Conservation (phyloP, 1,284 basidiomycete genomes). For the Puccinia polysora region DNA sequence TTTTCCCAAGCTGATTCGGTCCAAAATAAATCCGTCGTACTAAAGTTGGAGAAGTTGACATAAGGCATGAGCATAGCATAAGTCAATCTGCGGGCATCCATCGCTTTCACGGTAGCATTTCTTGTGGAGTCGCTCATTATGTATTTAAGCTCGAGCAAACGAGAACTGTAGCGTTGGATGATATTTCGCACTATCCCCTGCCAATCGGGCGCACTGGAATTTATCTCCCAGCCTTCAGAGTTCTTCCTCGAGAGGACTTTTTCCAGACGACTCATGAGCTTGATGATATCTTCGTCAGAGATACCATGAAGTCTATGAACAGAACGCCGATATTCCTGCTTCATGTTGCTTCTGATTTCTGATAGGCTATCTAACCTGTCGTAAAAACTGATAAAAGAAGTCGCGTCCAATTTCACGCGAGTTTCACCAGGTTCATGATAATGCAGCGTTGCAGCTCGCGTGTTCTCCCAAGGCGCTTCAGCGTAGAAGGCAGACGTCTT, state of each 20-base stretch:
- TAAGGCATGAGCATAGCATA: neutral
- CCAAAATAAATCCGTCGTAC: neutral
- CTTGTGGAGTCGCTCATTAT: neutral
- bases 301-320: neutral
- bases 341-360: neutral
- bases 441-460: neutral
- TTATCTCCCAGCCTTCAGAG: neutral
- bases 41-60: neutral
- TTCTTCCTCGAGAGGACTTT: neutral
- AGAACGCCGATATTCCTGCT: neutral
- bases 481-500: neutral
- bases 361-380: neutral
- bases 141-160: neutral
- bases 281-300: neutral
- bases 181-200: neutral
- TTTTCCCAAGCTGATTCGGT: neutral
- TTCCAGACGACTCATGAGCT: neutral
- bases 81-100: neutral
- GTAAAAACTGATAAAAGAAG: constrained; percentile 1
- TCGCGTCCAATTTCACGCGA: neutral
- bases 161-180: neutral
- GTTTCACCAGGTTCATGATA: neutral
- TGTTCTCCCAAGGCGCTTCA: neutral
- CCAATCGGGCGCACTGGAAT: neutral
- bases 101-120: neutral